Percentiles rank a stretch among this genome's conserved stretches.
phyloP scores from a whole-genome alignment of 805 yeast genomes.

The Metschnikowia lachancei region DNA sequence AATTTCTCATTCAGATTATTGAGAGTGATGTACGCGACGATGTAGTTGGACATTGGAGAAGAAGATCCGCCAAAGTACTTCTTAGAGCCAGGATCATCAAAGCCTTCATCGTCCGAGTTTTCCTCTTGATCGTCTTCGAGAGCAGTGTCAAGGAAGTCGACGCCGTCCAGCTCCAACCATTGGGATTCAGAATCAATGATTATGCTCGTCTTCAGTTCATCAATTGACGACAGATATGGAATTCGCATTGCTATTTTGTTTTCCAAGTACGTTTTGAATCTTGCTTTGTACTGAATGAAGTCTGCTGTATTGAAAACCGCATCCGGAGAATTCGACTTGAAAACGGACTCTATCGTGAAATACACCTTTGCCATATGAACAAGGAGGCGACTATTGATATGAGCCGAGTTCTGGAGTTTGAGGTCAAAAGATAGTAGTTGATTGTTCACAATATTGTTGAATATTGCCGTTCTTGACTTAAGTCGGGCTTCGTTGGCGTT shows the following conservation, averaged over 20 bases:
- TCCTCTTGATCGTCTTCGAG: slow-evolving; percentile 13
- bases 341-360: slow-evolving; percentile 28
- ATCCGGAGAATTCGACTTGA: slow-evolving; percentile 19
- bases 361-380: slow-evolving; percentile 35
- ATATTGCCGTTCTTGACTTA: slow-evolving; percentile 24
- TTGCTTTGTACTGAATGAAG: slow-evolving; percentile 23
- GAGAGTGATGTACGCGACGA: slow-evolving; percentile 33
- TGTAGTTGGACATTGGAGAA: slow-evolving; percentile 31
- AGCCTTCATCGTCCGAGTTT: slow-evolving; percentile 11
- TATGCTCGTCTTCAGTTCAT: background rate
- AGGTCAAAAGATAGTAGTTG: slow-evolving; percentile 31
- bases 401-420: slow-evolving; percentile 18
- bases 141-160: slow-evolving; percentile 18
- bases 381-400: slow-evolving; percentile 26
- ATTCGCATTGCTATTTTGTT: slow-evolving; percentile 25
- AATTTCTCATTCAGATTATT: slow-evolving; percentile 19
- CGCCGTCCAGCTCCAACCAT: slow-evolving; percentile 18
- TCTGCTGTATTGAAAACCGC: slow-evolving; percentile 15
- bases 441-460: slow-evolving; percentile 31
- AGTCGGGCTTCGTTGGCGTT: slow-evolving; percentile 21
- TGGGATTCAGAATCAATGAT: slow-evolving; percentile 1
- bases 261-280: slow-evolving; percentile 28
- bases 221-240: slow-evolving; percentile 9
- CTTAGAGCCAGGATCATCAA: background rate
- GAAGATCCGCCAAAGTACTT: slow-evolving; percentile 10